Conservation (phyloP, 257 asterid species). For the Petunia axillaris region DNA sequence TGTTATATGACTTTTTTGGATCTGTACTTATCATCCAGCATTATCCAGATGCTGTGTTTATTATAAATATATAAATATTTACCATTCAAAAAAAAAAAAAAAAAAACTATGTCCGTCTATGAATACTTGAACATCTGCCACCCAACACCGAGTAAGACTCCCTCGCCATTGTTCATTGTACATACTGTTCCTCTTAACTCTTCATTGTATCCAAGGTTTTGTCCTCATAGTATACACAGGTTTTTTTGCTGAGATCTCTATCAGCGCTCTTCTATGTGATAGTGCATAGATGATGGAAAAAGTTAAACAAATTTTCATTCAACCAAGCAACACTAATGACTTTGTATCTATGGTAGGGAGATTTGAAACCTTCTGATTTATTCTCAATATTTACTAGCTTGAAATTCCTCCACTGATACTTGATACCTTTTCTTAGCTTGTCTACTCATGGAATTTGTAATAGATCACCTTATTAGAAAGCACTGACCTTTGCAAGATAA, state of each 20-base stretch:
- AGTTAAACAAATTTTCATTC: background rate
- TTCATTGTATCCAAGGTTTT: too few relatives aligned
- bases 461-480: background rate
- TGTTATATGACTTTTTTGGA: too few relatives aligned
- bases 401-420: background rate
- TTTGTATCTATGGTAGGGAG: background rate
- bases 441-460: background rate
- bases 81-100: background rate
- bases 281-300: background rate
- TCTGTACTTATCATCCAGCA: too few relatives aligned
- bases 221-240: background rate
- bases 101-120: background rate
- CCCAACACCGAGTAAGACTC: background rate
- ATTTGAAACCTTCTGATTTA: background rate
- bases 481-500: background rate
- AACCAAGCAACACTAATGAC: background rate
- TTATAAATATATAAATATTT: too few relatives aligned
- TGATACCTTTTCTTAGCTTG: background rate
- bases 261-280: background rate
- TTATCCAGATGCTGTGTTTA: too few relatives aligned
- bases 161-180: background rate
- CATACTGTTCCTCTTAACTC: background rate
- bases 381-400: background rate
- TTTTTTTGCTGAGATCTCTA: background rate
- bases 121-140: background rate